phyloP scores from a whole-genome alignment of 2,329 filamentous ascomycete species.

The Fusarium fracticaudum region DNA sequence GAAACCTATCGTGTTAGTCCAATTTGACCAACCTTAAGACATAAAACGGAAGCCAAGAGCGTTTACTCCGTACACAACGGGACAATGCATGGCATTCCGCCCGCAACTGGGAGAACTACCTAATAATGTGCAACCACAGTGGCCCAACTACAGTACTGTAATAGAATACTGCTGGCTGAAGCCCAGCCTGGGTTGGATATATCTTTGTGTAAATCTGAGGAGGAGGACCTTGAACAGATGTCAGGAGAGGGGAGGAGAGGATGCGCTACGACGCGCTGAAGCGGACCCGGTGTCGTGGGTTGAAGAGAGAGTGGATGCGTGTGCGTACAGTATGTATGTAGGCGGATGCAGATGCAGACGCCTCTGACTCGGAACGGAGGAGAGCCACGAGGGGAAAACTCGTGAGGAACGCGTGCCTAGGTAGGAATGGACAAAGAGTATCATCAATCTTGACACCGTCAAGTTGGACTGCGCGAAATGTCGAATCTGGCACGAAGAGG shows the following conservation, averaged over 20 bases:
- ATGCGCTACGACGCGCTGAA: constrained; percentile 20
- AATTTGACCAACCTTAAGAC: background rate
- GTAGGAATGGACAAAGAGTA: constrained; percentile 31
- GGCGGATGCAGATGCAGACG: background rate
- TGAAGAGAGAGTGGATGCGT: constrained; percentile 13
- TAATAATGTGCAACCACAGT: background rate
- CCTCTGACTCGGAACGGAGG: background rate
- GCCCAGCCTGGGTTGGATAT: background rate
- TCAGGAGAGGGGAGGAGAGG: constrained; percentile 26
- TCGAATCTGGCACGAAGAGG: constrained; percentile 29
- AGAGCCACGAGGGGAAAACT: background rate
- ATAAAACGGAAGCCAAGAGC: constrained; percentile 9
- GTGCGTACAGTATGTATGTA: background rate
- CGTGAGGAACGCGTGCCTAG: background rate
- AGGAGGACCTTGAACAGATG: constrained; percentile 18
- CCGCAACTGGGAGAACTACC: constrained; percentile 12
- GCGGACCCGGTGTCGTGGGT: constrained; percentile 19
- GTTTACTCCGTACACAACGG: constrained; percentile 2
- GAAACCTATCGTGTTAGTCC: constrained; percentile 27
- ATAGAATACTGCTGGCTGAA: constrained; percentile 13
- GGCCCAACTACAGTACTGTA: background rate
- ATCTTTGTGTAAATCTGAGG: constrained; percentile 24
- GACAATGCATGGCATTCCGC: background rate
- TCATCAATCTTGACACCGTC: constrained; percentile 15
- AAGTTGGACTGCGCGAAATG: constrained; percentile 27